These are phyloP conservation scores for Candida odintsovae DNA, from an alignment of 805 yeast genomes.

Conservation along the genomic window DNA sequence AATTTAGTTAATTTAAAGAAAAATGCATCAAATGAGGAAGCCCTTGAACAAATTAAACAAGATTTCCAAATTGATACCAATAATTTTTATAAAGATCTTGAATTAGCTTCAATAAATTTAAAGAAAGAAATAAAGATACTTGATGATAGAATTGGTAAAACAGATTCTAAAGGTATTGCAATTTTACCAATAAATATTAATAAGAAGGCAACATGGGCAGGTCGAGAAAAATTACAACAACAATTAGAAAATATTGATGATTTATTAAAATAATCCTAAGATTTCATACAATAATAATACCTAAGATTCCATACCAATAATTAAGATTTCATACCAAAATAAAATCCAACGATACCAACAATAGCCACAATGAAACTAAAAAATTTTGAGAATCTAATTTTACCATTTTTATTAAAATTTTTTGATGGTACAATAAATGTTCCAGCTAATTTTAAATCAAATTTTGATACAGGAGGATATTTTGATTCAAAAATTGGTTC, in stretches of 20 bases:
- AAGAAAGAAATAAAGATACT: constrained; percentile 62
- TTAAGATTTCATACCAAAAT: constrained; percentile 15
- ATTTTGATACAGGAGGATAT: constrained; percentile 53
- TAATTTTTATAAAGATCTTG: constrained; percentile 47
- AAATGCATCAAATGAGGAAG: constrained; percentile 15
- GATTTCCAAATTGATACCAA: constrained; percentile 40
- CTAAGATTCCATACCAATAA: too few species aligned
- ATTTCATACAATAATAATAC: too few species aligned
- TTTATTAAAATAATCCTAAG: too few species aligned
- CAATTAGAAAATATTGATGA: constrained; percentile 34
- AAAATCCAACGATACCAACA: constrained; percentile 11
- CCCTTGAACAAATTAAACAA: constrained; percentile 26
- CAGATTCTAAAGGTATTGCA: constrained; percentile 39
- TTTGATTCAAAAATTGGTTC: constrained; percentile 56
- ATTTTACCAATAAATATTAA: constrained; percentile 65
- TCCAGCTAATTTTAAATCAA: constrained; percentile 26
- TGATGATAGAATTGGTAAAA: constrained; percentile 52
- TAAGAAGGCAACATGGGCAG: constrained; percentile 65
- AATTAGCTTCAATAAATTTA: constrained; percentile 51
- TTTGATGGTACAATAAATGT: constrained; percentile 27
- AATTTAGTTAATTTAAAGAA: constrained; percentile 32
- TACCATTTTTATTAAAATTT: constrained; percentile 33
- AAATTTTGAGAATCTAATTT: constrained; percentile 17
- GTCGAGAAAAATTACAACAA: constrained; percentile 47
- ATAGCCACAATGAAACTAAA: constrained; percentile 7